A percentile compares a stretch with the other conserved stretches of the same genome.
Conservation (phyloP, 2,329 filamentous ascomycete genomes). For the Moelleriella libera region DNA sequence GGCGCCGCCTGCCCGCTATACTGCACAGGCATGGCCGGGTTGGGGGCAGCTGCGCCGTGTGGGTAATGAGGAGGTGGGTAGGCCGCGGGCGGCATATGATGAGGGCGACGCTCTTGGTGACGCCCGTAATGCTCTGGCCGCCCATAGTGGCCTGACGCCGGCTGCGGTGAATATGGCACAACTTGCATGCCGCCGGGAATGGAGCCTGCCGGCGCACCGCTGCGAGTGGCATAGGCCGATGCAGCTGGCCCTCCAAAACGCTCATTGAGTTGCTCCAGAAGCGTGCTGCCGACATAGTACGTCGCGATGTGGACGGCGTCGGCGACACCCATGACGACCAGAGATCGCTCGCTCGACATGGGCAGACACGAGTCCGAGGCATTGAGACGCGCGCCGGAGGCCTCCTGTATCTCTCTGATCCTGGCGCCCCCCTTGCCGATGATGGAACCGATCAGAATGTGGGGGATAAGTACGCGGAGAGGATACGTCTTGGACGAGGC, state of each 20-base stretch:
- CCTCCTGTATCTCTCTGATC: slow-evolving; percentile 97
- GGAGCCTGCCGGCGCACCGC: slow-evolving; percentile 81
- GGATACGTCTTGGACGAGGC: slow-evolving; percentile 96
- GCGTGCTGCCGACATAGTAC: slow-evolving; percentile 96
- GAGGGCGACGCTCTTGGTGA: slow-evolving; percentile 57
- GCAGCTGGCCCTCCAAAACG: slow-evolving; percentile 90
- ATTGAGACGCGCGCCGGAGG: slow-evolving; percentile 89
- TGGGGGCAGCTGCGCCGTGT: slow-evolving; percentile 44
- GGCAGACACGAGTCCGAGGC: slow-evolving; percentile 91
- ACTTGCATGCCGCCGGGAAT: slow-evolving; percentile 98
- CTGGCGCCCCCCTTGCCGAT: slow-evolving; percentile 94
- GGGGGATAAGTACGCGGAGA: slow-evolving; percentile 84
- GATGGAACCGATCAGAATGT: slow-evolving; percentile 95
- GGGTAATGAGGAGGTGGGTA: slow-evolving; percentile 57
- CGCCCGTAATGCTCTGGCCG: slow-evolving; percentile 73
- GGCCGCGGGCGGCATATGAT: slow-evolving; percentile 61
- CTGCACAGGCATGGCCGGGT: slow-evolving; percentile 54
- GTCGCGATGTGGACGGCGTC: slow-evolving; percentile 98
- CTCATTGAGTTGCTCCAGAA: slow-evolving; percentile 93
- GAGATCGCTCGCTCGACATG: slow-evolving; percentile 89
- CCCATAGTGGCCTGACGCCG: slow-evolving; percentile 83
- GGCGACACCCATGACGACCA: slow-evolving; percentile 93
- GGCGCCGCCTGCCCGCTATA: slow-evolving; percentile 64
- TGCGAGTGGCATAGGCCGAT: slow-evolving; percentile 94
- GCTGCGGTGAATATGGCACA: slow-evolving; percentile 92